Percentiles rank a stretch among this genome's conserved stretches.
Evolutionary conservation across 108 stramenopile genomes (phyloP).

Genomic region (Stephanodiscus minutulus): DNA sequence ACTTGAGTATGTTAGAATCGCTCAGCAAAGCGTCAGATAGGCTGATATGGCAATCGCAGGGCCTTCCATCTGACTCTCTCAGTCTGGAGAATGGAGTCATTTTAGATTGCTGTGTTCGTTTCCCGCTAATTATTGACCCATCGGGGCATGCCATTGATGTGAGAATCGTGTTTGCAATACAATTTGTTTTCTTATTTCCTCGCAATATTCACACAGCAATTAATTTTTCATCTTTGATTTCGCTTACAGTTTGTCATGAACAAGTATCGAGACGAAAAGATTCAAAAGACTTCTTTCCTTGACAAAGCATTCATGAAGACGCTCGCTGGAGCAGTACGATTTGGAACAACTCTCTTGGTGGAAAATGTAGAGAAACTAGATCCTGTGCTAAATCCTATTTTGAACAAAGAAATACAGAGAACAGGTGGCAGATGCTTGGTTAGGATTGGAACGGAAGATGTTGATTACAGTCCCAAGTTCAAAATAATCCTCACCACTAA

Average conservation of each 20-base stretch:
- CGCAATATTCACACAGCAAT: neutral
- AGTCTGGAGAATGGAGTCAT: conserved; percentile 97
- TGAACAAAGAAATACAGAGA: conserved; percentile 94
- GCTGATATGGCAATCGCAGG: conserved; percentile 87
- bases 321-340: conserved; percentile 95
- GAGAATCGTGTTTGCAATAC: neutral
- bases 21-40: conserved; percentile 88
- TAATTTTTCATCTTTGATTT: neutral
- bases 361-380: conserved; percentile 95
- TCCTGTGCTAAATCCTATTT: conserved; percentile 95
- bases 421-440: conserved; percentile 95
- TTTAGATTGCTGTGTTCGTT: conserved; percentile 86
- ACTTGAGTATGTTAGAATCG: conserved; percentile 87
- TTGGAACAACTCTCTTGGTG: conserved; percentile 95
- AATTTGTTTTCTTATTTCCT: neutral
- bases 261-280: conserved; percentile 82
- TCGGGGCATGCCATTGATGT: conserved; percentile 88
- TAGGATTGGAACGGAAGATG: conserved; percentile 95
- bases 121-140: conserved; percentile 98
- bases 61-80: conserved; percentile 91
- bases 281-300: conserved; percentile 94
- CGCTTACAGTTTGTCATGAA: conserved; percentile 77
- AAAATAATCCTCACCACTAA: conserved; percentile 91
- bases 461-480: conserved; percentile 97
- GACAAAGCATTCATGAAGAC: conserved; percentile 98